phyloP scores from a whole-genome alignment of 805 yeast species.

The Ogataea sp. region DNA sequence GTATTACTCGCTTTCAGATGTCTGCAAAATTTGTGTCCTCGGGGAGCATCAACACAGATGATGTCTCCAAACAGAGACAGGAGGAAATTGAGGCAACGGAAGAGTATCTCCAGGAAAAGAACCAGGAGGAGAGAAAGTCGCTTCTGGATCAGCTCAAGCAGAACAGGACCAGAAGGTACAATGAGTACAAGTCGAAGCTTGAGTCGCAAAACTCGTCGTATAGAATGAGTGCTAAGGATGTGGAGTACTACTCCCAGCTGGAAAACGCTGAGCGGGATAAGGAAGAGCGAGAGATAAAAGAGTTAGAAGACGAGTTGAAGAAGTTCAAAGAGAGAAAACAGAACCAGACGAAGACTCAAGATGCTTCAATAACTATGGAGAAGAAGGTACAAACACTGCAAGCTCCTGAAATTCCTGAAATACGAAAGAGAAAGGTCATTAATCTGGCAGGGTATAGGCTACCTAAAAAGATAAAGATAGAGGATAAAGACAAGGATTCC shows the following conservation, averaged over 20 bases:
- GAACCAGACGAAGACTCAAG: too few relatives aligned
- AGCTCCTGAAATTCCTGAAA: too few relatives aligned
- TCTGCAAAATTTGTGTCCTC: slow-evolving; percentile 4
- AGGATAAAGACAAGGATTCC: too few relatives aligned
- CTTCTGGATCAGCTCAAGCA: slow-evolving; percentile 5
- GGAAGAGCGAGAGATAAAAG: not conserved
- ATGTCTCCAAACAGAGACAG: slow-evolving; percentile 2
- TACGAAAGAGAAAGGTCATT: not conserved
- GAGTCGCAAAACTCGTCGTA: slow-evolving; percentile 6
- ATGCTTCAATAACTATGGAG: too few relatives aligned
- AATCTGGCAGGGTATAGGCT: too few relatives aligned
- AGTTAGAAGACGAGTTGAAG: not conserved
- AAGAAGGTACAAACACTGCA: too few relatives aligned
- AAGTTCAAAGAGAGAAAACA: not conserved
- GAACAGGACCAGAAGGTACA: slow-evolving; percentile 1
- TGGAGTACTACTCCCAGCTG: slow-evolving; percentile 2
- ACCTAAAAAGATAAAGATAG: too few relatives aligned
- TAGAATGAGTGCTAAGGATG: slow-evolving; percentile 3
- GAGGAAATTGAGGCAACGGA: slow-evolving; percentile 2
- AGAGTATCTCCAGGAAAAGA: slow-evolving; percentile 1
- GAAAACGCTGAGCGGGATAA: not conserved
- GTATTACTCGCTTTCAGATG: too few relatives aligned
- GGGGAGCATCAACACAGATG: slow-evolving; percentile 4
- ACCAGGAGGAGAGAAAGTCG: slow-evolving; percentile 3
- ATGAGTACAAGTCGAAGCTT: slow-evolving; percentile 3